Percentiles rank a stretch among this genome's conserved stretches.
phyloP scores from a whole-genome alignment of 495 filamentous ascomycete species.

The Hyphodiscus hymeniophilus region DNA sequence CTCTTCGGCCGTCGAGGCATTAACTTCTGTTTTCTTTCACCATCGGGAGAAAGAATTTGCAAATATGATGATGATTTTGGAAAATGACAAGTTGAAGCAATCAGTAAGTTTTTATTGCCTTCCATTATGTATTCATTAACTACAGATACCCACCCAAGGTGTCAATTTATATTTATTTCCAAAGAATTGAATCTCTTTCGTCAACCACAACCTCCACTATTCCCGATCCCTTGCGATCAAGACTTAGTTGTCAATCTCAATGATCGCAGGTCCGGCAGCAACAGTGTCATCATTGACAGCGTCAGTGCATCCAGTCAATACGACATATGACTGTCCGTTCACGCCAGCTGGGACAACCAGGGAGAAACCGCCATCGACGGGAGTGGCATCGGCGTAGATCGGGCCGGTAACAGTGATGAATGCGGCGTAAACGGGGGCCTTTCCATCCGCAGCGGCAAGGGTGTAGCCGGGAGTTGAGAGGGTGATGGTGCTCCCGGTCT shows the following conservation, averaged over 20 bases:
- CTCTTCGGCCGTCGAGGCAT: too few relatives aligned
- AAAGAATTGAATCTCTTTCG: too few relatives aligned
- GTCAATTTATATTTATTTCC: too few relatives aligned
- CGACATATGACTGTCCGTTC: conserved; percentile 39
- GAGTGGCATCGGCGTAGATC: conserved; percentile 17
- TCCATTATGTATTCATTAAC: too few relatives aligned
- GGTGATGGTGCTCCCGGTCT: conserved; percentile 12
- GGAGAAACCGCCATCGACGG: conserved; percentile 9
- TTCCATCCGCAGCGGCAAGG: not conserved
- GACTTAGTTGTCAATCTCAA: conserved; percentile 32
- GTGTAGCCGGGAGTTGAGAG: conserved; percentile 12
- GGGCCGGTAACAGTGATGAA: conserved; percentile 35
- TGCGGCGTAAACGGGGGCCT: conserved; percentile 27
- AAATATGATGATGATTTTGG: too few relatives aligned
- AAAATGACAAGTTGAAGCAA: too few relatives aligned
- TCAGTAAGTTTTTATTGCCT: too few relatives aligned
- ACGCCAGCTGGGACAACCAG: conserved; percentile 30
- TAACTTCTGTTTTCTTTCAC: too few relatives aligned
- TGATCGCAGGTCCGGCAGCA: conserved; percentile 34
- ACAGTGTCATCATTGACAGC: conserved; percentile 32
- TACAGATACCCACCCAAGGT: too few relatives aligned
- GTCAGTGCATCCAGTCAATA: conserved; percentile 30
- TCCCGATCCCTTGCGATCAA: too few relatives aligned
- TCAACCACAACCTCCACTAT: too few relatives aligned
- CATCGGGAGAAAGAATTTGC: too few relatives aligned